Evolutionary conservation across 495 filamentous ascomycete species (phyloP).

Genomic region (Parachaetomium inaequale): DNA sequence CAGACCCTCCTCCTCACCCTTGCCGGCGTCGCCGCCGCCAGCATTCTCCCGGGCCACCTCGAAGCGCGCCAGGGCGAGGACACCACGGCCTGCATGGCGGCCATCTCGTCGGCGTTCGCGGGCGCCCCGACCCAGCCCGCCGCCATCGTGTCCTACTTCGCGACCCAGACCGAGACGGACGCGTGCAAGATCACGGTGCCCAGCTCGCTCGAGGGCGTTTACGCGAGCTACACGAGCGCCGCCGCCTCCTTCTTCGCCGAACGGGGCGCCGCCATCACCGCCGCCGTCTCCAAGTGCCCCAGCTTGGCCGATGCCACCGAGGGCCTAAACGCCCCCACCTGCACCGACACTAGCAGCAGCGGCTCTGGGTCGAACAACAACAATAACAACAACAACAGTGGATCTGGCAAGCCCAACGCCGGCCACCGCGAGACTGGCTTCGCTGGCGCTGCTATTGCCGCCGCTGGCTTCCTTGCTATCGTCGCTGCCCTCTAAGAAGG

Average conservation of each 20-base stretch:
- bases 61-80: slow-evolving; percentile 20
- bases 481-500: slow-evolving; percentile 27
- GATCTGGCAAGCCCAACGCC: slow-evolving; percentile 6
- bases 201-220: slow-evolving; percentile 6
- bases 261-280: slow-evolving; percentile 3
- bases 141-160: background rate
- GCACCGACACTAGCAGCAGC: background rate
- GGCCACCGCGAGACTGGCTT: slow-evolving; percentile 25
- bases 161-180: slow-evolving; percentile 11
- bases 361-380: background rate
- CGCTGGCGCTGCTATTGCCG: slow-evolving; percentile 19
- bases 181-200: slow-evolving; percentile 14
- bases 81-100: slow-evolving; percentile 8
- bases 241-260: slow-evolving; percentile 15
- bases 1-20: slow-evolving; percentile 17
- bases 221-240: slow-evolving; percentile 10
- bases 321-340: background rate
- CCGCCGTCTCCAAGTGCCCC: slow-evolving; percentile 21
- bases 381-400: too few relatives aligned
- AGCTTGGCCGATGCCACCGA: background rate
- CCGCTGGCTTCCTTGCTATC: slow-evolving; percentile 28
- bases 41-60: slow-evolving; percentile 14
- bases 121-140: slow-evolving; percentile 22
- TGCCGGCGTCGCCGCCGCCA: slow-evolving; percentile 12
- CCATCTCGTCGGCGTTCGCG: slow-evolving; percentile 16